Evolutionary conservation across 2,329 filamentous ascomycete species (phyloP), one percentile per base, ranked within the genome.

Genomic region (Fusarium pseudonygamai): DNA sequence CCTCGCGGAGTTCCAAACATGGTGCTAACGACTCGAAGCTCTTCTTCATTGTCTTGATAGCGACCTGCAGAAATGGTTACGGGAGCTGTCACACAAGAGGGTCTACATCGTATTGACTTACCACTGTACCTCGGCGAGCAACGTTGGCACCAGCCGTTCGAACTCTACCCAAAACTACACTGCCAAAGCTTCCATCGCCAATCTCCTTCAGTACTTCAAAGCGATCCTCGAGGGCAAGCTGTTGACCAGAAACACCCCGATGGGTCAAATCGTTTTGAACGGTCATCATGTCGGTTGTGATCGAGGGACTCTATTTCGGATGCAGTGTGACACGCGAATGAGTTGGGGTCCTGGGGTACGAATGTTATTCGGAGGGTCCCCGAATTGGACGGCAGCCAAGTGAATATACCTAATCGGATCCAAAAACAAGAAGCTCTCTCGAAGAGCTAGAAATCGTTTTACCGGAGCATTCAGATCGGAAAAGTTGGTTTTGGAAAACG

Each of bases 31-130:
- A 97, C 78, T 98, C 95, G 78, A 98, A 99, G 0, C 93, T 95
- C 89, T 99, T 99, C 88, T 99, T 99, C 96, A 99, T 99, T 11
- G 96, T 98, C 85, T 99, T 99, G 85, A 99, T 98, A 47, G 96
- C 96, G 78, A 99, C 93, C 96, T 98, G 56, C 32, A 62, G 64
- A 61, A 64, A 45, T 52, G 62, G 71, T 78, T 71, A 76, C 59
- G 49, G 36, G 59, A 53, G 52, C 57, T 64, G 60, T 74, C 64
- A 63, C 60, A 63, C 58, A 60, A 62, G 42, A 52, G 68, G 64
- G 28, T 47, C 46, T 65, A 60, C 60, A 65, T 55, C 30, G 39
- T 57, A 43, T 64, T 46, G 73, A 87, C 92, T 87, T 91, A 98
- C 96, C 87, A 98, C 90, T 65, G 95, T 97, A 77, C 96, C 96